These are phyloP conservation scores for Penstemon barbatus DNA, from an alignment of 257 asterid genomes.

Conservation along the genomic window DNA sequence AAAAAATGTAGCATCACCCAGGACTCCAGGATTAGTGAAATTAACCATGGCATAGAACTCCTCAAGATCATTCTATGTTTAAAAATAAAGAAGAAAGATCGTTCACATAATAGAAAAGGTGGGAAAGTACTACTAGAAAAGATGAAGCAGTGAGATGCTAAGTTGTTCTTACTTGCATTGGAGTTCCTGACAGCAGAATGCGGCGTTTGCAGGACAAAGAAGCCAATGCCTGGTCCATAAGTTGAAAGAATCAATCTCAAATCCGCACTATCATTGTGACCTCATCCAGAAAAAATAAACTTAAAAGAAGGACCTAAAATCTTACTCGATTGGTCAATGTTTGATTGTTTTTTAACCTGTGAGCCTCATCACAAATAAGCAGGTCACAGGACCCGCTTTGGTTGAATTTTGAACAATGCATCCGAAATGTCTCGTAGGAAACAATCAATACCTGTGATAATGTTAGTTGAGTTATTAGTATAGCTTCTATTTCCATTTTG, in stretches of 20 bases:
- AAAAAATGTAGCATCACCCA: conserved; percentile 89
- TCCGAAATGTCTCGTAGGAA: conserved; percentile 96
- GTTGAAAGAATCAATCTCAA: conserved; percentile 31
- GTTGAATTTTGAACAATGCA: conserved; percentile 82
- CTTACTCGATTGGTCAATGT: conserved; percentile 95
- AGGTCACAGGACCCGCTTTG: conserved; percentile 85
- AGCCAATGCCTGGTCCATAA: conserved; percentile 80
- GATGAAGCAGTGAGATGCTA: conserved; percentile 21
- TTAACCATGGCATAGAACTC: conserved; percentile 98
- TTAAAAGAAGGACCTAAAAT: conserved; percentile 28
- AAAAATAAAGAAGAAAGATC: conserved; percentile 21
- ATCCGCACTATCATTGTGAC: conserved; percentile 25
- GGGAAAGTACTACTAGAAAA: conserved; percentile 14
- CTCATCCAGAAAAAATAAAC: conserved; percentile 16
- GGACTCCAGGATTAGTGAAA: conserved; percentile 88
- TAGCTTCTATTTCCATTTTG: neutral
- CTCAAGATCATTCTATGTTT: conserved; percentile 87
- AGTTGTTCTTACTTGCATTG: conserved; percentile 82
- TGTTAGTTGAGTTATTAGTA: conserved; percentile 13
- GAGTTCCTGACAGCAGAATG: conserved; percentile 90
- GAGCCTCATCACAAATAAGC: conserved; percentile 98
- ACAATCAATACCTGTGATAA: conserved; percentile 75
- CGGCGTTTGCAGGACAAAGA: conserved; percentile 85
- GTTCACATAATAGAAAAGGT: conserved; percentile 12
- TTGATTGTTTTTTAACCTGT: conserved; percentile 93